A percentile compares a stretch with the other conserved stretches of the same genome.
Evolutionary conservation across 1,284 basidiomycete species (phyloP).

Genomic region (Apiotrichum brassicae): DNA sequence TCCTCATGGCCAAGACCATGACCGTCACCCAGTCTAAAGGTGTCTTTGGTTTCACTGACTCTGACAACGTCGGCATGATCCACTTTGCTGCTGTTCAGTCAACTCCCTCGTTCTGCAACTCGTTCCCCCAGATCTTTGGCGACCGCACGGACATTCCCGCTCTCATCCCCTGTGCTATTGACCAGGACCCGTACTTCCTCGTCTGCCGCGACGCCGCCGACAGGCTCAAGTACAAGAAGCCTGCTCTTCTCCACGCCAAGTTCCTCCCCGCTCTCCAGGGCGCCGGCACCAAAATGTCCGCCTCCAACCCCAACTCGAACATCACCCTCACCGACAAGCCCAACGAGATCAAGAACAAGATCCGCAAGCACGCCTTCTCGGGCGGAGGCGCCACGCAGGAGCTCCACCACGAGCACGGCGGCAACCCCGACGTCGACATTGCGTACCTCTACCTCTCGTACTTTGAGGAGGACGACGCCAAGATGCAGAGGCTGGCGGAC

Average conservation of each 20-base stretch:
- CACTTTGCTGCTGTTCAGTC: conserved; percentile 98
- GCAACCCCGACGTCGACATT: conserved; percentile 93
- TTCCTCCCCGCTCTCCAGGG: conserved; percentile 99
- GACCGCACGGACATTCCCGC: conserved; percentile 75
- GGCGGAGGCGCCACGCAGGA: conserved; percentile 87
- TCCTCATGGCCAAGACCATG: conserved; percentile 85
- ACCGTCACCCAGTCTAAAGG: conserved; percentile 90
- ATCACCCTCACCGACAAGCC: conserved; percentile 95
- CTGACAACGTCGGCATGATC: conserved; percentile 97
- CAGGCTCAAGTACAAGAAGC: conserved; percentile 93
- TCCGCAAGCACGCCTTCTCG: conserved; percentile 87
- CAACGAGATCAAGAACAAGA: conserved; percentile 94
- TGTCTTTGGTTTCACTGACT: conserved; percentile 93
- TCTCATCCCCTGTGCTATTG: conserved; percentile 97
- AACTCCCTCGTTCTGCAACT: conserved; percentile 94
- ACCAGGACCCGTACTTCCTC: conserved; percentile 81
- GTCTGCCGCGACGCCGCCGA: conserved; percentile 90
- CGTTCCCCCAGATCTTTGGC: conserved; percentile 97
- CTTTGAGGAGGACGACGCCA: conserved; percentile 91
- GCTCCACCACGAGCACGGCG: conserved; percentile 81
- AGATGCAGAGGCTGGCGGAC: conserved; percentile 67
- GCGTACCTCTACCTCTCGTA: conserved; percentile 95
- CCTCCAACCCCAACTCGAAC: conserved; percentile 79
- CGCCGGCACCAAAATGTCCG: conserved; percentile 98
- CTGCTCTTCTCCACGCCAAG: conserved; percentile 84